A percentile compares a stretch with the other conserved stretches of the same genome.
These are phyloP conservation scores for Trichoderma breve DNA, from an alignment of 2,329 filamentous ascomycete genomes.

Conservation along the genomic window DNA sequence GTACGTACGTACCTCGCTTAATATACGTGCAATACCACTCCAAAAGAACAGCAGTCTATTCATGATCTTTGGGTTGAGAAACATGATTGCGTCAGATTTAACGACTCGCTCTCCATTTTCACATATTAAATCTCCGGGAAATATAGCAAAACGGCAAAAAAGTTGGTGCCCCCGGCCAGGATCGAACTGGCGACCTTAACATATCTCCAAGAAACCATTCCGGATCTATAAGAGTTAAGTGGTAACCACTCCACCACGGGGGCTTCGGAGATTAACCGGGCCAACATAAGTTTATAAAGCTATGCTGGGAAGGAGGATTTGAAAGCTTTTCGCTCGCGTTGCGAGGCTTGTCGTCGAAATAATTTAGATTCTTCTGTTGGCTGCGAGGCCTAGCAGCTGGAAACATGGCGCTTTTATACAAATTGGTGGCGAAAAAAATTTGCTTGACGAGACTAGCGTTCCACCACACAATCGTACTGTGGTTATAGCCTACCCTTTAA, in stretches of 20 bases:
- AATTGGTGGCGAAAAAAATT: neutral
- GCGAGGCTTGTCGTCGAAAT: neutral
- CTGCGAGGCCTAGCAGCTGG: neutral
- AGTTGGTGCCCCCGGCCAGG: conserved; percentile 16
- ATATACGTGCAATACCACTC: no score
- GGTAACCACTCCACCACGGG: conserved; percentile 20
- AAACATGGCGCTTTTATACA: neutral
- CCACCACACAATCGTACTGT: neutral
- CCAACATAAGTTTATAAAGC: neutral
- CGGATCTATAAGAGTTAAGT: conserved; percentile 20
- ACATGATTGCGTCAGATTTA: no score
- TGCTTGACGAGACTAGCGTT: neutral
- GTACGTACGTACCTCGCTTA: no score
- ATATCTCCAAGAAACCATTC: conserved; percentile 14
- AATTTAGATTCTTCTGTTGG: neutral
- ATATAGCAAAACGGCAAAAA: neutral
- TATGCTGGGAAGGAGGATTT: neutral
- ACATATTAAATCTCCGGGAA: neutral
- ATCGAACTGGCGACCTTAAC: conserved; percentile 20
- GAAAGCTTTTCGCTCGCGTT: neutral
- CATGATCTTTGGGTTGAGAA: no score
- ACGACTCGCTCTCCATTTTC: neutral
- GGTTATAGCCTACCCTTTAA: neutral
- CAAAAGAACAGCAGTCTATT: no score
- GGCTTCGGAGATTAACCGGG: neutral